Percentiles rank a stretch among this genome's conserved stretches.
These are phyloP conservation scores for Aschersonia sp. DNA, from an alignment of 2,329 filamentous ascomycete species.

Conservation along the genomic window DNA sequence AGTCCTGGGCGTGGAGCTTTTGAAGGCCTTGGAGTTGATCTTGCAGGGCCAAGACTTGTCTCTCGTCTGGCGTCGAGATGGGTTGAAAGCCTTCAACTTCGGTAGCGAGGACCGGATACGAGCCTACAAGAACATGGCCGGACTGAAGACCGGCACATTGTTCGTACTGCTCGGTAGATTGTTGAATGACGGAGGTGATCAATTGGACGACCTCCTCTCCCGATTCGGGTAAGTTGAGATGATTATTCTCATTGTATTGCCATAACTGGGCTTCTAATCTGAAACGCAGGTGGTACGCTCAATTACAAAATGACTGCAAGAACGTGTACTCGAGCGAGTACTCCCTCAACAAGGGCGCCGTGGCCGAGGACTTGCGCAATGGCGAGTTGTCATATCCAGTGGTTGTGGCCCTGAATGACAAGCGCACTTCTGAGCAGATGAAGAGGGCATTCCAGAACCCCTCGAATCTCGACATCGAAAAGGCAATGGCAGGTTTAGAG, in stretches of 20 bases:
- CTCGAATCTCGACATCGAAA: constrained; percentile 2
- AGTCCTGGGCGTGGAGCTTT: constrained; percentile 4
- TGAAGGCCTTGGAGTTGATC: constrained; percentile 5
- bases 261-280: background rate
- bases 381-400: constrained; percentile 6
- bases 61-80: constrained; percentile 6
- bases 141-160: constrained; percentile 6
- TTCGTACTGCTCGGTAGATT: constrained; percentile 6
- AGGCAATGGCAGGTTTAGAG: constrained; percentile 4
- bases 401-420: constrained; percentile 6
- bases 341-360: constrained; percentile 5
- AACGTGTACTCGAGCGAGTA: constrained; percentile 7
- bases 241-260: background rate
- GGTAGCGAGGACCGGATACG: constrained; percentile 1
- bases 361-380: constrained; percentile 7
- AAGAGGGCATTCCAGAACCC: constrained; percentile 2
- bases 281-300: constrained; percentile 5
- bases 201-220: constrained; percentile 5
- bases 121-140: constrained; percentile 6
- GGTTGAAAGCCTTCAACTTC: constrained; percentile 3
- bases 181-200: constrained; percentile 4
- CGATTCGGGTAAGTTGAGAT: constrained; percentile 5
- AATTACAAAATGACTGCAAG: constrained; percentile 8
- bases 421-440: background rate
- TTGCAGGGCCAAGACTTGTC: constrained; percentile 7